These are phyloP conservation scores for Teratosphaeriaceae sp. DNA, from an alignment of 2,329 filamentous ascomycete species.

Conservation along the genomic window DNA sequence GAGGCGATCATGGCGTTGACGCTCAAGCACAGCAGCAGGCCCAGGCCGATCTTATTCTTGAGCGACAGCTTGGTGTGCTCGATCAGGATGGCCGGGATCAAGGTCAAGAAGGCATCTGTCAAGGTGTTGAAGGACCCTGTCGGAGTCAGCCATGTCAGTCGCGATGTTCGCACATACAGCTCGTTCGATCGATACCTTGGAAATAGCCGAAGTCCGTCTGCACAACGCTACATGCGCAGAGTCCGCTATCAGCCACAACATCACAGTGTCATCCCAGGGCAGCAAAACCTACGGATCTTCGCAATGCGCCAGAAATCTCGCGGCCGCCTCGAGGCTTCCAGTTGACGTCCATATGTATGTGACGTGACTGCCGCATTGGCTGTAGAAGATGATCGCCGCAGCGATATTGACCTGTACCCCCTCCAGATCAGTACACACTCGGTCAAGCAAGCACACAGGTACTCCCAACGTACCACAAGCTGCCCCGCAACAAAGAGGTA, in stretches of 20 bases:
- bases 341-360: constrained; percentile 12
- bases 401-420: constrained; percentile 16
- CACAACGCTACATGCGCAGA: background rate
- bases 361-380: constrained; percentile 22
- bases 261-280: too few species aligned
- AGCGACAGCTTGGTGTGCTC: constrained; percentile 20
- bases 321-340: too few species aligned
- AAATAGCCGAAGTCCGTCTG: constrained; percentile 17
- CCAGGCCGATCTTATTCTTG: constrained; percentile 20
- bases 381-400: constrained; percentile 19
- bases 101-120: constrained; percentile 24
- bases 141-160: too few species aligned
- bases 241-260: background rate
- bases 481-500: constrained; percentile 21
- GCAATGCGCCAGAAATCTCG: too few species aligned
- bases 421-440: background rate
- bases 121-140: constrained; percentile 25
- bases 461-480: constrained; percentile 4
- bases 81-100: constrained; percentile 25
- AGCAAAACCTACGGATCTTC: too few species aligned
- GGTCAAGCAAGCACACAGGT: background rate
- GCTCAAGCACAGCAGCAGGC: constrained; percentile 21
- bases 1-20: constrained; percentile 25
- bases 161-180: too few species aligned
- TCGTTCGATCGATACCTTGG: too few species aligned